phyloP scores from a whole-genome alignment of 129 eudicot species.

The Smallanthus sonchifolius region DNA sequence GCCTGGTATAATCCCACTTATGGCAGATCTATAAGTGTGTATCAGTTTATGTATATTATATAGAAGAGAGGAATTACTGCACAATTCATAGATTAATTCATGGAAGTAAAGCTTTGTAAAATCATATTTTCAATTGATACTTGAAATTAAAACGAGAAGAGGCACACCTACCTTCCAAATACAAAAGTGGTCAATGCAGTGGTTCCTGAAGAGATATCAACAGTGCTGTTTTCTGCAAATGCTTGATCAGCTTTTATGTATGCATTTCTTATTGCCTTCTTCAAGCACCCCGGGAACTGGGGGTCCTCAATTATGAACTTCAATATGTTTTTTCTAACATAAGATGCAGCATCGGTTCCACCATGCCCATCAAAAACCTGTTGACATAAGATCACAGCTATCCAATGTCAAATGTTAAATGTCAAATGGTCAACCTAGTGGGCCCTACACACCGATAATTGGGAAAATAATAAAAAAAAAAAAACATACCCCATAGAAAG shows the following conservation, averaged over 20 bases:
- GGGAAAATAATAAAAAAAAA: background rate
- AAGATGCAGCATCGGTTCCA: conserved; percentile 86
- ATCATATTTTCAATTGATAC: background rate
- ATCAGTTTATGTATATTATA: background rate
- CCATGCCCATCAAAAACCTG: conserved; percentile 99
- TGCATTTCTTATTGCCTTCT: conserved; percentile 72
- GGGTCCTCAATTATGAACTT: conserved; percentile 72
- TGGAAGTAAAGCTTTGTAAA: background rate
- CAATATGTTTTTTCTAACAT: conserved; percentile 57
- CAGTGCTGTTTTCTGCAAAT: conserved; percentile 62
- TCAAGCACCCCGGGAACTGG: conserved; percentile 58
- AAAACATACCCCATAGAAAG: conserved; percentile 76
- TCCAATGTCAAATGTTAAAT: background rate
- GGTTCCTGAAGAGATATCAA: conserved; percentile 88
- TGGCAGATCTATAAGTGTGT: too few species aligned
- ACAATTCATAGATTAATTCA: background rate
- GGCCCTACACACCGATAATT: background rate
- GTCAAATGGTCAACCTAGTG: background rate
- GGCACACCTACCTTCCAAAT: conserved; percentile 61
- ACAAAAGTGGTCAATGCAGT: conserved; percentile 80
- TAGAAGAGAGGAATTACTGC: background rate
- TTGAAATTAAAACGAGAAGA: conserved; percentile 2
- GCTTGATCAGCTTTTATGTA: conserved; percentile 82
- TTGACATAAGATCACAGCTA: background rate
- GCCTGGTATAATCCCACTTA: too few species aligned